Evolutionary conservation across 176 grass and related monocot species (phyloP).

Genomic region (Poa annua): DNA sequence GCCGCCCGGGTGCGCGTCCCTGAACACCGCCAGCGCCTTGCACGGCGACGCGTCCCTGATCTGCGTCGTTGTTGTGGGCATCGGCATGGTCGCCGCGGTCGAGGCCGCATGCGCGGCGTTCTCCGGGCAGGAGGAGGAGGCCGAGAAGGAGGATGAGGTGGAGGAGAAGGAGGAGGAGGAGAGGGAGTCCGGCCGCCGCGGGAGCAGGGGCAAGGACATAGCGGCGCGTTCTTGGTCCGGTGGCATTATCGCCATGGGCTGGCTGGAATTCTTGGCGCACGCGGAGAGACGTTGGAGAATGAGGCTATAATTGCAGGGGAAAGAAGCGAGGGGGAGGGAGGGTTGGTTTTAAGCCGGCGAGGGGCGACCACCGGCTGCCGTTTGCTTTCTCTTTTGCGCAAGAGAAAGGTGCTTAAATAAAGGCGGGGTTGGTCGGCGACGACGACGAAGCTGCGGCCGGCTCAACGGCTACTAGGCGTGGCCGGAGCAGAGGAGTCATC

Average conservation of each 20-base stretch:
- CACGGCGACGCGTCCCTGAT: neutral
- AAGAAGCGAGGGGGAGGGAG: neutral
- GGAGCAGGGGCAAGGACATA: conserved; percentile 46
- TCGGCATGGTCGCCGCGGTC: neutral
- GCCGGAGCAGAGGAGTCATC: neutral
- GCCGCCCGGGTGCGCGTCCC: conserved; percentile 48
- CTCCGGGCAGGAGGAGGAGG: neutral
- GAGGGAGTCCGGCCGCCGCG: conserved; percentile 12
- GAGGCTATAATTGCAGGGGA: conserved; percentile 41
- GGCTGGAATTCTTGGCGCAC: neutral
- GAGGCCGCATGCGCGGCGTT: neutral
- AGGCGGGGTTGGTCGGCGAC: conserved; percentile 20
- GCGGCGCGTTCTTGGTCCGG: conserved; percentile 29
- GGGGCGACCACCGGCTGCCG: conserved; percentile 30
- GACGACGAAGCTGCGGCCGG: conserved; percentile 32
- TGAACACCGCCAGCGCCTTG: conserved; percentile 71
- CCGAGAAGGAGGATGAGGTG: neutral
- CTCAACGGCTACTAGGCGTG: conserved; percentile 61
- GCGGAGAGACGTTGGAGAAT: conserved; percentile 35
- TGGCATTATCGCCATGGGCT: conserved; percentile 37
- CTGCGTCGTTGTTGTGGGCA: too few species aligned
- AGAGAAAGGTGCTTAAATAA: neutral
- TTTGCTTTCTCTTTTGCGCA: neutral
- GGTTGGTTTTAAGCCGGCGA: conserved; percentile 32
- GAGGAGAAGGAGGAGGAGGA: conserved; percentile 3